phyloP scores from a whole-genome alignment of 306 rosid species.

The Betula pendula region DNA sequence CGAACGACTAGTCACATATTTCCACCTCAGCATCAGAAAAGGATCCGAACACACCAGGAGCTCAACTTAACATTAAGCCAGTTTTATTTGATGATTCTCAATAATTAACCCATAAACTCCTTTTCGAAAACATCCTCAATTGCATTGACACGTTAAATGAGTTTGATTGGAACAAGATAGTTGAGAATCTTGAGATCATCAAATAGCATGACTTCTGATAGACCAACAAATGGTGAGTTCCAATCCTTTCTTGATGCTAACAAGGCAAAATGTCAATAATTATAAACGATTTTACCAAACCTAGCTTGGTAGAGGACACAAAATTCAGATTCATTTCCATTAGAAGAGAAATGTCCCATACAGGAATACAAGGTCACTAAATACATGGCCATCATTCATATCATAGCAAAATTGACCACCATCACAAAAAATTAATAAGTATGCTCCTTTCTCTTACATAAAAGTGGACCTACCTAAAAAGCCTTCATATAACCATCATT shows the following conservation, averaged over 20 bases:
- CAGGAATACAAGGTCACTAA: not conserved
- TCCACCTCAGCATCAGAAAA: constrained; percentile 39
- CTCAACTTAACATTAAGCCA: constrained; percentile 19
- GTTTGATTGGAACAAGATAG: constrained; percentile 16
- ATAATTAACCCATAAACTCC: constrained; percentile 9
- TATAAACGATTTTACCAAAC: constrained; percentile 13
- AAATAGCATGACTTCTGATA: constrained; percentile 20
- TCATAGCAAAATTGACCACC: not conserved
- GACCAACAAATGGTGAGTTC: constrained; percentile 28
- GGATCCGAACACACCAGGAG: constrained; percentile 38
- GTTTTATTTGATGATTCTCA: constrained; percentile 26
- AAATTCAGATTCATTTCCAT: not conserved
- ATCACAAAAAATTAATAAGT: not conserved
- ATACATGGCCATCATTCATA: not conserved
- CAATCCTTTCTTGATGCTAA: constrained; percentile 35
- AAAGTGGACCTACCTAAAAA: too few relatives aligned
- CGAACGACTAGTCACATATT: constrained; percentile 20
- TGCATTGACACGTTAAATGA: not conserved
- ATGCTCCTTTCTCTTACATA: too few relatives aligned
- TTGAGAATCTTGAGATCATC: constrained; percentile 30
- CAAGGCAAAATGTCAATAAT: constrained; percentile 21
- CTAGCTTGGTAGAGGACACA: not conserved
- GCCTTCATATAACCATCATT: not conserved
- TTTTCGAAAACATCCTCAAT: constrained; percentile 13
- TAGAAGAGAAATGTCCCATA: not conserved